Evolutionary conservation across 2,329 filamentous ascomycete genomes (phyloP).

Genomic region (Microsporum audouinii): DNA sequence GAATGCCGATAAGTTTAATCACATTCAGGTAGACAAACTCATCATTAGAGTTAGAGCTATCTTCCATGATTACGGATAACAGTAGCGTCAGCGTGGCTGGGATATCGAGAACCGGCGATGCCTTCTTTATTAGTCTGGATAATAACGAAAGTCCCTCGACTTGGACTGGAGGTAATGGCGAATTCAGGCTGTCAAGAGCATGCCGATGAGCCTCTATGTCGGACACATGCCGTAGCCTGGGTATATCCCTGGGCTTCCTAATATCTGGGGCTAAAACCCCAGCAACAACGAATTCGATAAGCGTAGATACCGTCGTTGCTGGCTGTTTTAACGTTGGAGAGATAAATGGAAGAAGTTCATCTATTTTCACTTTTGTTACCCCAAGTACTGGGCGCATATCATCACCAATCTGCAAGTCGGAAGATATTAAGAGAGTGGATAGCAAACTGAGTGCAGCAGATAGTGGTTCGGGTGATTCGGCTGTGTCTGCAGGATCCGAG

Average conservation of each 20-base stretch:
- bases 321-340: constrained; percentile 26
- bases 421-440: constrained; percentile 33
- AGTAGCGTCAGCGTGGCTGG: constrained; percentile 32
- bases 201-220: constrained; percentile 33
- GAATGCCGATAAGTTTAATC: constrained; percentile 30
- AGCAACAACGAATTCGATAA: constrained; percentile 32
- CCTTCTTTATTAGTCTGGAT: constrained; percentile 29
- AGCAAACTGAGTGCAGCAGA: constrained; percentile 33
- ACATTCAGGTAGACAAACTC: constrained; percentile 36
- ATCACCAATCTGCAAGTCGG: constrained; percentile 27
- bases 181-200: constrained; percentile 31
- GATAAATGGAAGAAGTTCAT: constrained; percentile 26
- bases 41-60: constrained; percentile 29
- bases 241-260: neutral
- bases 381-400: constrained; percentile 23
- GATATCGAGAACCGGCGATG: constrained; percentile 34
- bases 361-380: constrained; percentile 27
- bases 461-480: constrained; percentile 28
- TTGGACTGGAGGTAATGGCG: constrained; percentile 32
- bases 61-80: constrained; percentile 28
- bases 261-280: constrained; percentile 16
- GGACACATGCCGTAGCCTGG: constrained; percentile 19
- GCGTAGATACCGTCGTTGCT: constrained; percentile 32
- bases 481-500: neutral
- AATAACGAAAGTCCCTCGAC: constrained; percentile 34